Conservation (phyloP, 2,329 filamentous ascomycete species). For the Neocatenulostroma microsporum region DNA sequence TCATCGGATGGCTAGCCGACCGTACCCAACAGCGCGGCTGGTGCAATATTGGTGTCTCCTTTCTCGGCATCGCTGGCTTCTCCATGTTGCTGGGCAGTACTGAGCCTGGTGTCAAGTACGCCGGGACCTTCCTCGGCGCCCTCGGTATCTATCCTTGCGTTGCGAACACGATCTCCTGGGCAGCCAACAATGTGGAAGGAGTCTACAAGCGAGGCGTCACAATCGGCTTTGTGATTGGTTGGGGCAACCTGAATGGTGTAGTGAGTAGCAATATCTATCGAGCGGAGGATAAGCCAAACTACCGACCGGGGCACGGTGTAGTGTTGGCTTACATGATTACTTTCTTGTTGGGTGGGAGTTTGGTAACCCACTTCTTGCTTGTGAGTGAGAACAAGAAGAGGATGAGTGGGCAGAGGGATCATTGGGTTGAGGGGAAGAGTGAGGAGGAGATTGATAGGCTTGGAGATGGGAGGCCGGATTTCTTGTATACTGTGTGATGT, state of each 20-base stretch:
- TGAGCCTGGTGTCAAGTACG: slow-evolving; percentile 64
- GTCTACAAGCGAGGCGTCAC: slow-evolving; percentile 1
- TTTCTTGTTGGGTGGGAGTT: slow-evolving; percentile 61
- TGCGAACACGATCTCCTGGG: slow-evolving; percentile 80
- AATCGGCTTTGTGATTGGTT: slow-evolving; percentile 64
- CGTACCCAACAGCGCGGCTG: slow-evolving; percentile 63
- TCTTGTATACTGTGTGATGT: slow-evolving; percentile 18
- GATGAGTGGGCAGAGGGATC: slow-evolving; percentile 55
- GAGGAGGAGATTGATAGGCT: slow-evolving; percentile 54
- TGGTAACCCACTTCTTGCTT: slow-evolving; percentile 58
- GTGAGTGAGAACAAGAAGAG: slow-evolving; percentile 62
- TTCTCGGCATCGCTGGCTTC: slow-evolving; percentile 72
- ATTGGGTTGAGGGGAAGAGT: slow-evolving; percentile 56
- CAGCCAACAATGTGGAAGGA: slow-evolving; percentile 45
- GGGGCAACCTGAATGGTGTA: slow-evolving; percentile 83
- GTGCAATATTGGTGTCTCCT: slow-evolving; percentile 66
- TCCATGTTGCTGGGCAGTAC: slow-evolving; percentile 62
- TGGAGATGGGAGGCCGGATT: slow-evolving; percentile 51
- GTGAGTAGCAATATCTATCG: slow-evolving; percentile 73
- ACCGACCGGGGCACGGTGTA: slow-evolving; percentile 63
- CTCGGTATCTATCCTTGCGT: slow-evolving; percentile 46
- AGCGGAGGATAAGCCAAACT: slow-evolving; percentile 35
- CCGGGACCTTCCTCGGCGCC: slow-evolving; percentile 74
- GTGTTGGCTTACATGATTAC: slow-evolving; percentile 66
- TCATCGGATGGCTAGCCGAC: slow-evolving; percentile 69